A percentile compares a stretch with the other conserved stretches of the same genome.
These are phyloP conservation scores for Coemansia biformis DNA, from an alignment of 192 early-diverging fungal genomes.

Conservation along the genomic window DNA sequence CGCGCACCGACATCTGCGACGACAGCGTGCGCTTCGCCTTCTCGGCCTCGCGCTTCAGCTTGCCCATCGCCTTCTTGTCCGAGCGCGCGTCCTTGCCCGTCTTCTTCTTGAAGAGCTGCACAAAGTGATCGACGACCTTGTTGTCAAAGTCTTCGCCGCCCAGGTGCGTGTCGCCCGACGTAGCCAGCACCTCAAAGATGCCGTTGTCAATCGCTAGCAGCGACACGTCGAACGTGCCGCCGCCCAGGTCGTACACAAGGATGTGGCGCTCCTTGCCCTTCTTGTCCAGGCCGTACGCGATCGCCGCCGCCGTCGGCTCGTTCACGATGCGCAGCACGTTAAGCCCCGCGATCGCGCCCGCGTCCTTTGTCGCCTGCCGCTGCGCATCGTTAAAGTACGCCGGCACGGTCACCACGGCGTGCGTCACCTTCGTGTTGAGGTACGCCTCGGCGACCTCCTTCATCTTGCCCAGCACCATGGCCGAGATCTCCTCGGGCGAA, in stretches of 20 bases:
- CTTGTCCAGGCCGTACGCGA: conserved; percentile 96
- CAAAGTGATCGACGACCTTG: conserved; percentile 89
- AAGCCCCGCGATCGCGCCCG: conserved; percentile 78
- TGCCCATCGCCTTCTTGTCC: conserved; percentile 88
- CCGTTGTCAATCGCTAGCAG: conserved; percentile 91
- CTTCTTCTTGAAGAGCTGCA: conserved; percentile 90
- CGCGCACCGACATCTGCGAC: conserved; percentile 83
- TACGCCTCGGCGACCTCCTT: conserved; percentile 89
- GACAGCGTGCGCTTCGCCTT: conserved; percentile 97
- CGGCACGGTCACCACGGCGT: conserved; percentile 96
- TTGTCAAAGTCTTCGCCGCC: conserved; percentile 99
- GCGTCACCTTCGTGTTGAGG: conserved; percentile 78
- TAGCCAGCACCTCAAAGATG: conserved; percentile 93
- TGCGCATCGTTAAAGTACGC: conserved; percentile 97
- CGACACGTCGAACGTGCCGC: conserved; percentile 98
- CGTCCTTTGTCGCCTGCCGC: conserved; percentile 92
- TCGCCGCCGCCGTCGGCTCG: conserved; percentile 89
- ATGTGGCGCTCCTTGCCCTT: conserved; percentile 84
- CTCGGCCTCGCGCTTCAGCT: conserved; percentile 93
- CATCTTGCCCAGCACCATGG: conserved; percentile 95
- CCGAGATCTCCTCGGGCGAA: conserved; percentile 94
- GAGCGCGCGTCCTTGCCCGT: conserved; percentile 71
- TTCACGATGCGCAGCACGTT: conserved; percentile 85
- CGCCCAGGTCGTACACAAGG: conserved; percentile 95
- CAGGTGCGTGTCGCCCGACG: conserved; percentile 94